phyloP scores from a whole-genome alignment of 75 land plant species.

The Cryptomeria japonica region DNA sequence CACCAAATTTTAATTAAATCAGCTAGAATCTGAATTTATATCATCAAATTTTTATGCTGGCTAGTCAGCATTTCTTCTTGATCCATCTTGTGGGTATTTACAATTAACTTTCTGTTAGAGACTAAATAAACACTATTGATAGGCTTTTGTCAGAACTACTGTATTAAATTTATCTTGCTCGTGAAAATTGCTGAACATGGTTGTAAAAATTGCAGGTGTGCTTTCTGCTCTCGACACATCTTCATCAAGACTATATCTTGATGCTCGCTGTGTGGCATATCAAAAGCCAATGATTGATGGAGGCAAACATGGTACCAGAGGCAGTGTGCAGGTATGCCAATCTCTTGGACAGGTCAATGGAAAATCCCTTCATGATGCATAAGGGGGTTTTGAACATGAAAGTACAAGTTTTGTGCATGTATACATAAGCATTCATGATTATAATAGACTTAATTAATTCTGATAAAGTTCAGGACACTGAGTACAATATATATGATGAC shows the following conservation, averaged over 20 bases:
- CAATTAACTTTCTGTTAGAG: background rate
- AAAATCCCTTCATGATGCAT: background rate
- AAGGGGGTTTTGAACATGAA: background rate
- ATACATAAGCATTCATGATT: background rate
- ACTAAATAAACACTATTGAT: background rate
- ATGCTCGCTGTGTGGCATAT: slow-evolving; percentile 49
- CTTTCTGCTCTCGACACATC: slow-evolving; percentile 57
- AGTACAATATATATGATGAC: background rate
- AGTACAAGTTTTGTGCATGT: background rate
- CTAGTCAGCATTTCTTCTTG: background rate
- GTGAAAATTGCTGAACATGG: background rate
- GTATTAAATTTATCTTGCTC: slow-evolving; percentile 1
- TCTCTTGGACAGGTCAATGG: background rate
- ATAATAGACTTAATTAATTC: background rate
- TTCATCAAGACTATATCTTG: slow-evolving; percentile 48
- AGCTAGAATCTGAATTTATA: background rate
- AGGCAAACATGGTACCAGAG: slow-evolving; percentile 64
- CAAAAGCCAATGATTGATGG: slow-evolving; percentile 59
- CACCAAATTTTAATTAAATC: background rate
- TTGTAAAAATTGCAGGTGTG: slow-evolving; percentile 34
- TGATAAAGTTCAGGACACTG: background rate
- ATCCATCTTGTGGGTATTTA: slow-evolving; percentile 5
- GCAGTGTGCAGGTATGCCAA: slow-evolving; percentile 48
- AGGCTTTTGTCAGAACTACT: background rate
- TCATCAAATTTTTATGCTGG: background rate